Evolutionary conservation across 208 protist genomes (phyloP).

Genomic region (Vickermania spadyakhi): DNA sequence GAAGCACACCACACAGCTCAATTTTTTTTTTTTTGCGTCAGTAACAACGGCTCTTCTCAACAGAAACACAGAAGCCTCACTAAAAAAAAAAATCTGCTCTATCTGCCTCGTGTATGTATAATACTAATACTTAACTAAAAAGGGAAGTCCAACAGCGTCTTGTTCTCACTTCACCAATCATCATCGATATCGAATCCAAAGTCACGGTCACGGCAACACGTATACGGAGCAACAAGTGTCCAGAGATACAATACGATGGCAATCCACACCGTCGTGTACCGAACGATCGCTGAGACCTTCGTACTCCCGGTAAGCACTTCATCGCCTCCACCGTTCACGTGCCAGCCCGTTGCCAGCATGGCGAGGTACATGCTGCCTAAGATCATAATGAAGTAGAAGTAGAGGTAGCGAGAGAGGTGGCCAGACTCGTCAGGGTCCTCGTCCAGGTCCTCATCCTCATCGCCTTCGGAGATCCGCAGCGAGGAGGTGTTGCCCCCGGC

Average conservation of each 20-base stretch:
- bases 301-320: slow-evolving; percentile 29
- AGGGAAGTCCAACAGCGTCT: too few relatives aligned
- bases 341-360: slow-evolving; percentile 90
- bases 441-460: slow-evolving; percentile 50
- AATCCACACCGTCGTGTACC: slow-evolving; percentile 75
- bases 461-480: slow-evolving; percentile 39
- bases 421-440: slow-evolving; percentile 69
- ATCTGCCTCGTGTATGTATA: too few relatives aligned
- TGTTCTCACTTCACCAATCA: slow-evolving; percentile 29
- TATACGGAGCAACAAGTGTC: slow-evolving; percentile 88
- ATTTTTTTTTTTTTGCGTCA: too few relatives aligned
- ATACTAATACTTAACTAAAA: too few relatives aligned
- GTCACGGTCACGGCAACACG: slow-evolving; percentile 81
- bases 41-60: too few relatives aligned
- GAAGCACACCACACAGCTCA: too few relatives aligned
- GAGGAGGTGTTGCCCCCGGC: slow-evolving; percentile 50
- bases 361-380: slow-evolving; percentile 91
- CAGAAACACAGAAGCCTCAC: too few relatives aligned
- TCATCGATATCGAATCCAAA: slow-evolving; percentile 67
- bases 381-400: slow-evolving; percentile 92
- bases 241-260: slow-evolving; percentile 84
- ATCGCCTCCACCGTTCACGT: slow-evolving; percentile 61
- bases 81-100: too few relatives aligned
- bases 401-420: slow-evolving; percentile 84
- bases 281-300: slow-evolving; percentile 86